Percentiles rank a stretch among this genome's conserved stretches.
phyloP scores from a whole-genome alignment of 1,284 basidiomycete genomes.

The Exsudoporus floridanus region DNA sequence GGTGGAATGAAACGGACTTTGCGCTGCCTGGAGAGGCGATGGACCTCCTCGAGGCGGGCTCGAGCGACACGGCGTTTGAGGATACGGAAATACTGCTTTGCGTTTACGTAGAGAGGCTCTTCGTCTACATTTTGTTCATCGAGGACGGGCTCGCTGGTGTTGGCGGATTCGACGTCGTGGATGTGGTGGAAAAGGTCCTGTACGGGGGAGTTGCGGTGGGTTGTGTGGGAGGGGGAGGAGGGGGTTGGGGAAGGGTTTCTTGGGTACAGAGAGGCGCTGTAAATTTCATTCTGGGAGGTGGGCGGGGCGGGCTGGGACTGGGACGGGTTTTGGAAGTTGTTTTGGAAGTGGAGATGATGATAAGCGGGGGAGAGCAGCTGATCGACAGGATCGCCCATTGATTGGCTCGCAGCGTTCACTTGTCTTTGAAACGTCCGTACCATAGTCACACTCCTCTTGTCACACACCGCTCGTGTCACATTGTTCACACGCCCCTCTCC shows the following conservation, averaged over 20 bases:
- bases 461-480: conserved; percentile 12
- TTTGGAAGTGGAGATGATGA: conserved; percentile 51
- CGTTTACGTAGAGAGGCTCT: conserved; percentile 95
- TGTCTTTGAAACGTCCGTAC: conserved; percentile 26
- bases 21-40: conserved; percentile 84
- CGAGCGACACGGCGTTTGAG: conserved; percentile 88
- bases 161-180: conserved; percentile 24
- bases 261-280: conserved; percentile 21
- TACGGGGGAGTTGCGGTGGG: conserved; percentile 28
- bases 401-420: conserved; percentile 44
- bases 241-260: conserved; percentile 30
- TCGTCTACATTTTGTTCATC: conserved; percentile 63
- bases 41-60: conserved; percentile 87
- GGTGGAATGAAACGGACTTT: conserved; percentile 58
- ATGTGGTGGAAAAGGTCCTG: conserved; percentile 37
- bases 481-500: conserved; percentile 10
- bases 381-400: conserved; percentile 61
- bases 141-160: conserved; percentile 16
- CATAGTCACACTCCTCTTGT: neutral
- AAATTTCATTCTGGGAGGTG: conserved; percentile 27
- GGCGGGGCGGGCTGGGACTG: conserved; percentile 12
- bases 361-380: conserved; percentile 61
- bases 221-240: conserved; percentile 26
- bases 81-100: conserved; percentile 96
- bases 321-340: conserved; percentile 26